A percentile compares a stretch with the other conserved stretches of the same genome.
These are phyloP conservation scores for Ogataea minuta DNA, from an alignment of 805 yeast genomes.

Conservation along the genomic window DNA sequence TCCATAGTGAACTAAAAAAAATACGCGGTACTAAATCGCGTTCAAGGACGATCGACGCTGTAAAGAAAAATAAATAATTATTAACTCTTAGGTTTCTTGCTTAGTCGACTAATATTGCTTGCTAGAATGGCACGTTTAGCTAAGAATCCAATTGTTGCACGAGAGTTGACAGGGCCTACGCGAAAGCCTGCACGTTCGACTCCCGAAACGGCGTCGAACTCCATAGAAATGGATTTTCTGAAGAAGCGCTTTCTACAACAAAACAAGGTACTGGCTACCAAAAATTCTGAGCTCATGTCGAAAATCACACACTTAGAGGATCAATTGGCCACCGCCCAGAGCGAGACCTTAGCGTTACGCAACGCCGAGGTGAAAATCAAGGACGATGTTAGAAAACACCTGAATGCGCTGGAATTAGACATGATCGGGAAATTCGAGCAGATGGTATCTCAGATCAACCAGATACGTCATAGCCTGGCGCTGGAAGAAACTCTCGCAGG, in stretches of 20 bases:
- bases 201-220: conserved; percentile 12
- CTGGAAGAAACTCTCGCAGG: conserved; percentile 2
- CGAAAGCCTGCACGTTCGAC: conserved; percentile 6
- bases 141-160: conserved; percentile 15
- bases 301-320: conserved; percentile 53
- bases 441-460: conserved; percentile 11
- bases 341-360: conserved; percentile 29
- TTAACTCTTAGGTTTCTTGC: neutral
- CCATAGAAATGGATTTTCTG: conserved; percentile 17
- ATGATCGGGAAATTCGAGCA: conserved; percentile 15
- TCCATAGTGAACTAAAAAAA: conserved; percentile 11
- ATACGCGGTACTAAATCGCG: conserved; percentile 1
- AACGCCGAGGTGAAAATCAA: conserved; percentile 22
- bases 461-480: conserved; percentile 14
- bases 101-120: conserved; percentile 2
- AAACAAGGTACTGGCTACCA: conserved; percentile 59
- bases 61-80: conserved; percentile 4
- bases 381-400: conserved; percentile 10
- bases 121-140: conserved; percentile 25
- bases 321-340: conserved; percentile 33
- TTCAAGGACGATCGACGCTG: conserved; percentile 1
- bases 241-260: conserved; percentile 38
- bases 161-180: conserved; percentile 2
- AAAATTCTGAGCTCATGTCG: conserved; percentile 51
- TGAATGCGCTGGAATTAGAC: conserved; percentile 11